These are phyloP conservation scores for Triangularia verruculosa DNA, from an alignment of 2,329 filamentous ascomycete species.

Conservation along the genomic window DNA sequence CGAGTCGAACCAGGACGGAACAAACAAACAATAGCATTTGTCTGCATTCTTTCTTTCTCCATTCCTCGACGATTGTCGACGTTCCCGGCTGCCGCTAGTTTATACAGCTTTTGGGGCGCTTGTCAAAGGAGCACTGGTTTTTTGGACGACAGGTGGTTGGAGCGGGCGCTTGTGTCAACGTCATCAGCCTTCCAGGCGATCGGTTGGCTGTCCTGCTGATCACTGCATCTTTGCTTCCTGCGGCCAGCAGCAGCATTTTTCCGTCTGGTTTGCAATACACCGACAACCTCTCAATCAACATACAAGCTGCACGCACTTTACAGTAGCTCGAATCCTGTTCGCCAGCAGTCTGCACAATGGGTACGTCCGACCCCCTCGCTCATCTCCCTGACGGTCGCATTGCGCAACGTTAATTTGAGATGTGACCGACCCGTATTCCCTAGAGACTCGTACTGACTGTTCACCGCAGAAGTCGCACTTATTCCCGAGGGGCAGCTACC, in stretches of 20 bases:
- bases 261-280: background rate
- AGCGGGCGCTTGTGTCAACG: background rate
- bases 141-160: background rate
- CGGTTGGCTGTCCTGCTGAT: background rate
- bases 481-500: conserved; percentile 59
- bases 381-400: background rate
- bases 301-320: background rate
- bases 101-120: background rate
- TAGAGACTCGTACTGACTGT: background rate
- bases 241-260: background rate
- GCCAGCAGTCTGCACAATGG: background rate
- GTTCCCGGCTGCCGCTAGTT: background rate
- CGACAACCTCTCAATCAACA: background rate
- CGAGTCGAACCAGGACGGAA: background rate
- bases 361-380: background rate
- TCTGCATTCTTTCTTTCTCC: background rate
- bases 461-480: conserved; percentile 45
- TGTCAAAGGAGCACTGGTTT: background rate
- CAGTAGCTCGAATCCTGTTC: background rate
- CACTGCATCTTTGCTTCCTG: background rate
- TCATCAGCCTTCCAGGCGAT: background rate
- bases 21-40: conserved; percentile 2
- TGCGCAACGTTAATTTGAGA: background rate
- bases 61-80: background rate
- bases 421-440: background rate